A percentile compares a stretch with the other conserved stretches of the same genome.
Conservation (phyloP, 345 rosid genomes). For the Eutrema japonicum region DNA sequence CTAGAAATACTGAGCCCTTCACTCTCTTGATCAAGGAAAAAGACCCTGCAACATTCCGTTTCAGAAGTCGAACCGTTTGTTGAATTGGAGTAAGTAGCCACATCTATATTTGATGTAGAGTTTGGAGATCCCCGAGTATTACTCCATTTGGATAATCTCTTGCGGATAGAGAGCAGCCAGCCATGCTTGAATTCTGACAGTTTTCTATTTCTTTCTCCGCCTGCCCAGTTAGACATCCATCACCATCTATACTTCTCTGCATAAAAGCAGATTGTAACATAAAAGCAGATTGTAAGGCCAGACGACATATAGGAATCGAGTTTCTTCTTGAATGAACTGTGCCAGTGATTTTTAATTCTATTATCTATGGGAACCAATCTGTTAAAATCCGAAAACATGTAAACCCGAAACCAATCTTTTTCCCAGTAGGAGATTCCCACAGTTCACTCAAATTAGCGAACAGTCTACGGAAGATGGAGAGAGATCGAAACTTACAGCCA, state of each 20-base stretch:
- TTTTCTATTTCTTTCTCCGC: constrained; percentile 65
- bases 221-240: constrained; percentile 49
- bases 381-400: no score
- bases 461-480: neutral
- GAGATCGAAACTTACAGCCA: constrained; percentile 42
- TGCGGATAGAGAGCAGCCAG: constrained; percentile 67
- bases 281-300: constrained; percentile 48
- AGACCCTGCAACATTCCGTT: constrained; percentile 80
- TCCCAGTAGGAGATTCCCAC: no score
- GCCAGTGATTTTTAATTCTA: constrained; percentile 98
- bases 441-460: neutral
- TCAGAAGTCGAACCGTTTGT: constrained; percentile 63
- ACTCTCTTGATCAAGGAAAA: constrained; percentile 70
- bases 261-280: constrained; percentile 49
- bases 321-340: constrained; percentile 98
- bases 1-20: constrained; percentile 54
- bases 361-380: constrained; percentile 51
- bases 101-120: constrained; percentile 49
- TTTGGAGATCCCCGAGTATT: constrained; percentile 49
- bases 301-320: constrained; percentile 87
- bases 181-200: constrained; percentile 62
- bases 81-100: constrained; percentile 46
- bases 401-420: no score
- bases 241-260: constrained; percentile 65
- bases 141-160: constrained; percentile 51